Conservation (phyloP, 2,329 filamentous ascomycete species). For the Calonectria hongkongensis region DNA sequence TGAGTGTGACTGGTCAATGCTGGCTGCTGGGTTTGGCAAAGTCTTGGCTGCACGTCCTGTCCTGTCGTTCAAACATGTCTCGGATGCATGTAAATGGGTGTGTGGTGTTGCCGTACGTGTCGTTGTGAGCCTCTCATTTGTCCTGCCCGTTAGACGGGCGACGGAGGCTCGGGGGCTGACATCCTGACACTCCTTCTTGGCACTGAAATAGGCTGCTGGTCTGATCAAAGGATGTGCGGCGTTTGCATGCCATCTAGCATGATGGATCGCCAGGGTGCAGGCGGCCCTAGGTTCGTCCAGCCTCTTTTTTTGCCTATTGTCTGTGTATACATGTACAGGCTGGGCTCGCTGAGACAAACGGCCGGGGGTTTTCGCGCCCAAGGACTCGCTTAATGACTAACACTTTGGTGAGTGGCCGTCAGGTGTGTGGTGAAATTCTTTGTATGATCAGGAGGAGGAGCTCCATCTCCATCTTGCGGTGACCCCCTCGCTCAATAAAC, state of each 20-base stretch:
- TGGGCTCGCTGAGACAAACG: background rate
- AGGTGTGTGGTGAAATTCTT: background rate
- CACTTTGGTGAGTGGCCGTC: background rate
- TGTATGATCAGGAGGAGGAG: conserved; percentile 24
- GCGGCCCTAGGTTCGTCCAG: conserved; percentile 9
- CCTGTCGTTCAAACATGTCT: conserved; percentile 1
- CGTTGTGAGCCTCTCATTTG: conserved; percentile 7
- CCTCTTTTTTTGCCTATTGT: background rate
- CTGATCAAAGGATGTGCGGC: background rate
- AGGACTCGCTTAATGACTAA: conserved; percentile 13
- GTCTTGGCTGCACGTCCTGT: background rate
- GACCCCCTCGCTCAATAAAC: conserved; percentile 12
- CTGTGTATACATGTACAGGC: no score
- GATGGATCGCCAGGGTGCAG: conserved; percentile 23
- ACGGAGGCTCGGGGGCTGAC: background rate
- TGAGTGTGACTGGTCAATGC: background rate
- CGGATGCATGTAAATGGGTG: conserved; percentile 10
- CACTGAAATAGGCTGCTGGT: background rate
- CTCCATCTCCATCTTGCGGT: conserved; percentile 17
- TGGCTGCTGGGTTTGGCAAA: background rate
- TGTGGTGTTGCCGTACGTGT: background rate
- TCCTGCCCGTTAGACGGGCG: background rate
- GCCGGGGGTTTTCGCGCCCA: background rate
- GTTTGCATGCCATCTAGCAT: conserved; percentile 24
- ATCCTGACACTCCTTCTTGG: background rate